Conservation (phyloP, 352 stramenopile species). For the Phytophthora ohioensis region DNA sequence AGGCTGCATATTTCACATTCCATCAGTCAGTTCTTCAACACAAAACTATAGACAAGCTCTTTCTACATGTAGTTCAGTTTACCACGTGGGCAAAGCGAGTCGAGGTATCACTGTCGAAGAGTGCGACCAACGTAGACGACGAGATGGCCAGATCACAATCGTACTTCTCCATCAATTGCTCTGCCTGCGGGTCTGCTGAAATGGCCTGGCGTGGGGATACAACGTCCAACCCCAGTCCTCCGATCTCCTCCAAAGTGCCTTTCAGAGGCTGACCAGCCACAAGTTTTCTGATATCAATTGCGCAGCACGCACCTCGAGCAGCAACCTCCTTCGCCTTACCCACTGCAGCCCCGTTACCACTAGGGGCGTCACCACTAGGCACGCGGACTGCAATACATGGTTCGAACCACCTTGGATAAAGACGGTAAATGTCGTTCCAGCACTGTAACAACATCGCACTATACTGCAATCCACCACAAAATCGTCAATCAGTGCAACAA, state of each 20-base stretch:
- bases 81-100: constrained; percentile 37
- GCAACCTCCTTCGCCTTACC: constrained; percentile 62
- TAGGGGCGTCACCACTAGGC: constrained; percentile 6
- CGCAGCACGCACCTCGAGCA: constrained; percentile 36
- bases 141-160: constrained; percentile 80
- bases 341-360: background rate
- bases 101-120: constrained; percentile 71
- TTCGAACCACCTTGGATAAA: constrained; percentile 76
- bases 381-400: constrained; percentile 45
- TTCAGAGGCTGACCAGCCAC: constrained; percentile 21
- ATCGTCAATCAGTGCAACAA: background rate
- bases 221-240: constrained; percentile 20
- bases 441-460: constrained; percentile 49
- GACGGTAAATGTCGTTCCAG: constrained; percentile 66
- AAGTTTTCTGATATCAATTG: constrained; percentile 21
- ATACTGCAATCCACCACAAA: constrained; percentile 37
- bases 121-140: constrained; percentile 66
- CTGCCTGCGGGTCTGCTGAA: constrained; percentile 63
- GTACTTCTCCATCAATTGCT: constrained; percentile 70
- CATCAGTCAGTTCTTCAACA: constrained; percentile 2
- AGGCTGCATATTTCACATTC: constrained; percentile 33
- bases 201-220: constrained; percentile 44
- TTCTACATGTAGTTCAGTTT: constrained; percentile 5
- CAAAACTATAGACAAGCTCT: background rate
- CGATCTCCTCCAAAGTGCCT: constrained; percentile 20